Base-by-base conservation (phyloP, 2,329 filamentous ascomycete species). In the Exophiala spinifera region DNA sequence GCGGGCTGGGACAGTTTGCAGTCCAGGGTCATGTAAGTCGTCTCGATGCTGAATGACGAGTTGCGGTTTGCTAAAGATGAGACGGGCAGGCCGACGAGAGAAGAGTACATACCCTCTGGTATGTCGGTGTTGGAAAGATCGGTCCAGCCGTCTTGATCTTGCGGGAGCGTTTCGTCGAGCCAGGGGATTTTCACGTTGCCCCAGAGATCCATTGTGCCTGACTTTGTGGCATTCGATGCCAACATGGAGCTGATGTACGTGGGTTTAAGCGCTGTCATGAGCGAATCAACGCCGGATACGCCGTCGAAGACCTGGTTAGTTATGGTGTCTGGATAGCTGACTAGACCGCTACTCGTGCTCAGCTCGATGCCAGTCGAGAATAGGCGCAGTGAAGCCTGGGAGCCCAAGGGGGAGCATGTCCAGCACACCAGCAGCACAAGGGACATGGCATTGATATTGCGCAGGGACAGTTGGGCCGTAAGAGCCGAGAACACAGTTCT, bases 111-210 rank as follows among this genome's bases (percentile, higher is more conserved):
- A 11, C 50, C 50, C 31, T 55, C 52, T 8, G 44, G 51, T 19
- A 55, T 36, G 28, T 58, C 37, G 20, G 34, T 40, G 17, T 47
- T 33, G 3, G 50, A 45, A 13, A 64, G 44, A 14, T 21, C 21
- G 19, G 31, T 34, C 61, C 61, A 64, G 14, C 60, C 60, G 13
- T 62, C 48, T 21, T 34, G 13, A 28, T 50, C 37, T 21, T 53
- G 44, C 1, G 33, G 40, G 4, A 43, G 31, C 21, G 23, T 28
- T 19, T 49, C 40, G 13, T 23, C 20, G 15, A 64, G 50, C 40
- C 50, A 55, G 5, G 63, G 61, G 5, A 64, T 61, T 40, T 55
- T 61, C 15, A 64, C 55, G 46, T 63, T 61, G 8, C 56, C 56
- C 56, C 59, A 64, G 7, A 56, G 37, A 55, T 64, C 63, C 43